Percentiles rank a stretch among this genome's conserved stretches.
phyloP scores from a whole-genome alignment of 495 filamentous ascomycete genomes.

The Penicillium ucsense region DNA sequence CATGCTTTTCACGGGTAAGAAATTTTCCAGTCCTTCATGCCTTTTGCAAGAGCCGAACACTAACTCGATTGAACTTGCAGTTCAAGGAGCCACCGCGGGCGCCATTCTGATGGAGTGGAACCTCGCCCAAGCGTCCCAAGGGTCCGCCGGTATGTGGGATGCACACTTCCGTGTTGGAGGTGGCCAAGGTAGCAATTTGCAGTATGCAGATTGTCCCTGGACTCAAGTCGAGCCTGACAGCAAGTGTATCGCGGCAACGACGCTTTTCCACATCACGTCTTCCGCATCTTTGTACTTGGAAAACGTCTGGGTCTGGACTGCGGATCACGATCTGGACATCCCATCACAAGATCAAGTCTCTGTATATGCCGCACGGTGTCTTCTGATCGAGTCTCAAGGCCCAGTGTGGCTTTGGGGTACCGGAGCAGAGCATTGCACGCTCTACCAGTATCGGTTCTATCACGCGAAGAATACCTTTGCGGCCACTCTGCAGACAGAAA shows the following conservation, averaged over 20 bases:
- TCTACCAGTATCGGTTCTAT: conserved; percentile 69
- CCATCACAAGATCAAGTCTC: conserved; percentile 46
- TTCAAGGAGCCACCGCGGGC: conserved; percentile 66
- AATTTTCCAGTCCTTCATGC: too few relatives aligned
- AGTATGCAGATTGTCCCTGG: conserved; percentile 55
- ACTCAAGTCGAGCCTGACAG: conserved; percentile 30
- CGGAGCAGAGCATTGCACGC: conserved; percentile 55
- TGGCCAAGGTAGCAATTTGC: conserved; percentile 61
- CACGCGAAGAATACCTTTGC: conserved; percentile 56
- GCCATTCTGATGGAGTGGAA: conserved; percentile 85
- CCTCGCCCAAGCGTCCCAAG: conserved; percentile 48
- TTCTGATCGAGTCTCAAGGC: conserved; percentile 44
- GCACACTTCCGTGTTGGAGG: conserved; percentile 75
- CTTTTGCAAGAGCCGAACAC: too few relatives aligned
- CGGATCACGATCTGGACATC: conserved; percentile 60
- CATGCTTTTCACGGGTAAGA: conserved; percentile 61
- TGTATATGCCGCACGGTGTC: conserved; percentile 51
- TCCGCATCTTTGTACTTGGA: conserved; percentile 44
- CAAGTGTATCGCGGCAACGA: conserved; percentile 49
- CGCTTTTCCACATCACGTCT: conserved; percentile 47
- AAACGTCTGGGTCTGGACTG: conserved; percentile 54
- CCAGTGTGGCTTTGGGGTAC: conserved; percentile 57
- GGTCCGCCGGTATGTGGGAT: conserved; percentile 71
- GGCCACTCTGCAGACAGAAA: conserved; percentile 74
- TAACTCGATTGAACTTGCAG: too few relatives aligned